Evolutionary conservation across 441 rosid genomes (phyloP), one percentile per base, ranked within the genome.

Genomic region (Metrosideros polymorpha): DNA sequence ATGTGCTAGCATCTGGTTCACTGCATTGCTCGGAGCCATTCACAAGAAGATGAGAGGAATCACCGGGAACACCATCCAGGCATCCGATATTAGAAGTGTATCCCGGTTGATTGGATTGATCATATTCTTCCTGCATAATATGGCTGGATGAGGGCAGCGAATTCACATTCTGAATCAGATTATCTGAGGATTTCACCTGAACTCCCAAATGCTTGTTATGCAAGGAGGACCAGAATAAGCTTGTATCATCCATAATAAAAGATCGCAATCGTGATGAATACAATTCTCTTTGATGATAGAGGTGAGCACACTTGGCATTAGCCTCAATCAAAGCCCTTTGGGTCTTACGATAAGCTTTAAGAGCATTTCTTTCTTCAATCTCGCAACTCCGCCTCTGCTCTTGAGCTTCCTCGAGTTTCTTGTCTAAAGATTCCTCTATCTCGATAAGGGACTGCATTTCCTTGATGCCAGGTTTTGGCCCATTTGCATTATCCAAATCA

Each of bases 281-380:
- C 55, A 89, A 88, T 91, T 96, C 99, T 92, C 99, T 95, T 89
- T 91, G 92, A 82, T 88, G 93, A 90, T 94, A 96, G 85, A 98
- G 94, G 86, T 92, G 92, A 87, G 90, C 89, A 85, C 99, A 98
- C 92, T 94, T 94, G 63, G 93, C 92, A 92, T 95, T 98, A 89
- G 99, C 98, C 93, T 95, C 98, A 82, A 98, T 88, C 92, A 98
- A 89, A 87, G 94, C 95, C 89, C 95, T 95, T 88, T 95, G 99
- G 29, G 98, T 95, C 91, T 93, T 95, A 87, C 97, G 91, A 90
- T 95, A 98, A 83, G 95, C 95, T 91, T 92, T 96, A 83, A 96
- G 96, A 71, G 99, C 98, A 88, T 94, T 95, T 89, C 98, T 93
- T 91, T 98, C 99, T 91, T 98, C 99, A 92, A 94, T 90, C 93